Evolutionary conservation across 768 basidiomycete genomes (phyloP).

Genomic region (Mycena indigotica): DNA sequence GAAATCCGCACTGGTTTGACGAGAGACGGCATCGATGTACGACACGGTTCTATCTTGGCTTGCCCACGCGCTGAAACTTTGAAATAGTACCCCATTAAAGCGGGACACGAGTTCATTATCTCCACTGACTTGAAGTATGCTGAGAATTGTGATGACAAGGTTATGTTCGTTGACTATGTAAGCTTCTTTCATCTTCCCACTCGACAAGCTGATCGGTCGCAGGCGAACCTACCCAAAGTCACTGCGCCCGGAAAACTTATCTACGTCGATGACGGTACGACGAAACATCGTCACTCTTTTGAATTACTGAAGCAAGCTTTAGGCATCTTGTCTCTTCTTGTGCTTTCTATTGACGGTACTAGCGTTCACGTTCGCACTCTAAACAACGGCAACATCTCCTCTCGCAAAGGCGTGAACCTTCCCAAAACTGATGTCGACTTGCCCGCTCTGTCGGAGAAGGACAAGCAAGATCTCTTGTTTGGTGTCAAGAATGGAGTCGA

Average conservation of each 20-base stretch:
- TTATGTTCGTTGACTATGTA: conserved; percentile 94
- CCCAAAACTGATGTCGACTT: conserved; percentile 98
- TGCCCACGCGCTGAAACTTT: conserved; percentile 16
- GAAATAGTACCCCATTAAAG: conserved; percentile 60
- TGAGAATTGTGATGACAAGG: conserved; percentile 78
- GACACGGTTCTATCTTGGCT: conserved; percentile 32
- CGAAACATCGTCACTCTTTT: not conserved
- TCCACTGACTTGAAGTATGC: conserved; percentile 82
- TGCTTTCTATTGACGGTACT: conserved; percentile 81
- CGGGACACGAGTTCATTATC: conserved; percentile 93
- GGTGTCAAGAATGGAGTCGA: conserved; percentile 98
- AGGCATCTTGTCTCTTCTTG: conserved; percentile 91
- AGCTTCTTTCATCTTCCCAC: conserved; percentile 32
- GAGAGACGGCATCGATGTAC: conserved; percentile 80
- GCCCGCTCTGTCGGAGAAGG: conserved; percentile 96
- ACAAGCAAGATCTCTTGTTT: conserved; percentile 92
- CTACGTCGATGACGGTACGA: conserved; percentile 91
- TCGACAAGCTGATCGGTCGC: not conserved
- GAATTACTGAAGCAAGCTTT: not conserved
- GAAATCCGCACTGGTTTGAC: conserved; percentile 98
- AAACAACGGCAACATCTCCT: conserved; percentile 91
- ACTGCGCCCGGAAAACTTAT: conserved; percentile 96
- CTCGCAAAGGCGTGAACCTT: conserved; percentile 98
- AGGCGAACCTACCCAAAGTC: conserved; percentile 93
- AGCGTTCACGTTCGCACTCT: conserved; percentile 82